These are phyloP conservation scores for Ceratocystis cubensis DNA, from an alignment of 2,329 filamentous ascomycete genomes.

Conservation along the genomic window DNA sequence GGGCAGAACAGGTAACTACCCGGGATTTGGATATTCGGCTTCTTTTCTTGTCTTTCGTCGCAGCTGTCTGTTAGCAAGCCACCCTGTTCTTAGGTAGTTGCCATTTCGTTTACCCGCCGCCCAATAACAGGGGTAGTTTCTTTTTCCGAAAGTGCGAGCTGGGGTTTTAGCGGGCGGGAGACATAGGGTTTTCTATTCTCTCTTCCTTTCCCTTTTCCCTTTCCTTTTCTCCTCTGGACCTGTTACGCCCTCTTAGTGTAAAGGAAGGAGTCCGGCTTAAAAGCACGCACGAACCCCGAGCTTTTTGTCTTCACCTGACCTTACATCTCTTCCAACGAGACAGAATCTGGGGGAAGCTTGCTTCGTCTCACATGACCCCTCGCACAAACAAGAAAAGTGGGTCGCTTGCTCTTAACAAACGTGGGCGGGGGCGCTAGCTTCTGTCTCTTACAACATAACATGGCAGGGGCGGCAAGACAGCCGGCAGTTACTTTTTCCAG, in stretches of 20 bases:
- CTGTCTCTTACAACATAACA: too few relatives aligned
- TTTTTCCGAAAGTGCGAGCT: conserved; percentile 1
- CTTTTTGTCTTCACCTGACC: too few relatives aligned
- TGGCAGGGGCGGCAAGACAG: conserved; percentile 6
- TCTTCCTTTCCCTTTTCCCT: not conserved
- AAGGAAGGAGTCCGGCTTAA: too few relatives aligned
- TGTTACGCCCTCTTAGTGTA: not conserved
- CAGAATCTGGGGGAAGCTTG: too few relatives aligned
- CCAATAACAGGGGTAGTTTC: conserved; percentile 5
- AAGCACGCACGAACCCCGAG: too few relatives aligned
- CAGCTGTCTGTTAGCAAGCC: not conserved
- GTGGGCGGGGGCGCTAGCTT: too few relatives aligned
- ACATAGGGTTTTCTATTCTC: not conserved
- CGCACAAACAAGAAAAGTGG: too few relatives aligned
- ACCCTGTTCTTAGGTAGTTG: not conserved
- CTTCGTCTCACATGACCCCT: too few relatives aligned
- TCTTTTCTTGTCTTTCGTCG: not conserved
- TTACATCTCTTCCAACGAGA: too few relatives aligned
- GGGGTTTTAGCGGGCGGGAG: not conserved
- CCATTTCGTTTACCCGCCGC: conserved; percentile 5
- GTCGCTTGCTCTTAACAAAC: too few relatives aligned
- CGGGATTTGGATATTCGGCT: not conserved
- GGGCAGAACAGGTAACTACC: not conserved
- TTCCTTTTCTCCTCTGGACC: not conserved
- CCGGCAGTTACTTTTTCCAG: conserved; percentile 8